phyloP scores from a whole-genome alignment of 208 protist genomes.

The Angomonas ambiguus region DNA sequence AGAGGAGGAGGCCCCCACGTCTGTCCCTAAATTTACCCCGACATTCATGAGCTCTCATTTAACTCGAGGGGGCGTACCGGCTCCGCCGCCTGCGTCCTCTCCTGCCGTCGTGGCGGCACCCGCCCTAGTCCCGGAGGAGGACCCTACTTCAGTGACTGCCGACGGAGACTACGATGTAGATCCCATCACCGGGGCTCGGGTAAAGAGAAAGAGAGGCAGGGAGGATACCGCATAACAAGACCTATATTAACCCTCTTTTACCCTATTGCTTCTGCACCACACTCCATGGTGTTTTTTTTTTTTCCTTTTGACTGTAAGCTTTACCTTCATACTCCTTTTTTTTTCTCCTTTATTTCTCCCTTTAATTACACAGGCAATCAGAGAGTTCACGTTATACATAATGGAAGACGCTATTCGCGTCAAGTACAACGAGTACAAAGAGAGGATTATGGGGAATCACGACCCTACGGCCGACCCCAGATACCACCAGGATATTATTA shows the following conservation, averaged over 20 bases:
- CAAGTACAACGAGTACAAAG: not conserved
- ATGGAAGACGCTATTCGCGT: not conserved
- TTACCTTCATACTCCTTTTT: not conserved
- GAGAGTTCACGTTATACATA: not conserved
- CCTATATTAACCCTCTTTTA: not conserved
- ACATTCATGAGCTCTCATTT: constrained; percentile 71
- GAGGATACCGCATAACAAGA: constrained; percentile 2
- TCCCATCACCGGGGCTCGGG: constrained; percentile 6
- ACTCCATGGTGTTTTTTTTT: too few relatives aligned
- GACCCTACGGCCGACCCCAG: not conserved
- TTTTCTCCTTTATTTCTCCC: not conserved
- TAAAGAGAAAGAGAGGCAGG: not conserved
- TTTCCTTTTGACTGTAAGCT: not conserved
- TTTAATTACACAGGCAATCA: not conserved
- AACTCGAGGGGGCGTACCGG: not conserved
- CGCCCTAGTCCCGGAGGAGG: not conserved
- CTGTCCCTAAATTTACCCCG: constrained; percentile 25
- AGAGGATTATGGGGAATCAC: not conserved
- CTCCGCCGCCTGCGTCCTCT: not conserved
- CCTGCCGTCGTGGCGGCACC: not conserved
- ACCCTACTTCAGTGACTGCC: not conserved
- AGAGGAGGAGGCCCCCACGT: not conserved
- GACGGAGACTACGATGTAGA: not conserved
- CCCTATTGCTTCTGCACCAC: not conserved
- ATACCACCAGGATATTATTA: not conserved